Evolutionary conservation across 345 rosid genomes (phyloP), one percentile per base, ranked within the genome.

Genomic region (Raphanus raphanistrum): DNA sequence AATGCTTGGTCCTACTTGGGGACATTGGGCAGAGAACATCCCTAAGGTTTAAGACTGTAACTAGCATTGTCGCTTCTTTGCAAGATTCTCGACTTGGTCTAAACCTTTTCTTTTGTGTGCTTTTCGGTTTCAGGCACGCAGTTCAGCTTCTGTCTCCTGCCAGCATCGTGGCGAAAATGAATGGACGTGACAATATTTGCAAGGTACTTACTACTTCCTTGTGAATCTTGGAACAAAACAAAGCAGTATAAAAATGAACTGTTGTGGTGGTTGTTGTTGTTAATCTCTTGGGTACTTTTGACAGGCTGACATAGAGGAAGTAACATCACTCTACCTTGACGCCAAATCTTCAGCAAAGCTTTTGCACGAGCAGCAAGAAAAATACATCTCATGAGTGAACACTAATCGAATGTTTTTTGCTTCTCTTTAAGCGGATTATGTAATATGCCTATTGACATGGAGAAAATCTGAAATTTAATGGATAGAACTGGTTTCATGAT

Each of bases 61-160:
- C 71, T 36, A 36, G 70, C 38, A 32, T 15, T 13, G 3, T 66
- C n/a, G 1, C 17, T 12, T 60, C 28, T 11, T 25, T 59, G 48
- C 33, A 52, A 67, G 28, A 4, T 61, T 4, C 21, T 9, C 31
- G 2, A 2, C 52, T 15, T 50, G 10, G 68, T 43, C 41, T 6
- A 15, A 54, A 11, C n/a, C 41, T 50, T 50, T 71, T 45, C 5
- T 4, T 8, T 4, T 45, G 32, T 54, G 55, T n/a, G n/a, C n/a
- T 31, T 60, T 72, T 71, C 61, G 26, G 62, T 84, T 45, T 33
- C 86, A 95, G 99, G 90, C 98, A 95, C 63, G 97, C 98, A 1
- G 98, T 91, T 76, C 99, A 95, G 83, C 86, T 95, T 63, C 68
- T 92, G 75, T 91, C 97, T 31, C 99, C 99, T 50, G 97, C 96